These are phyloP conservation scores for Penicillium glabrum DNA, from an alignment of 2,329 filamentous ascomycete genomes.

Conservation along the genomic window DNA sequence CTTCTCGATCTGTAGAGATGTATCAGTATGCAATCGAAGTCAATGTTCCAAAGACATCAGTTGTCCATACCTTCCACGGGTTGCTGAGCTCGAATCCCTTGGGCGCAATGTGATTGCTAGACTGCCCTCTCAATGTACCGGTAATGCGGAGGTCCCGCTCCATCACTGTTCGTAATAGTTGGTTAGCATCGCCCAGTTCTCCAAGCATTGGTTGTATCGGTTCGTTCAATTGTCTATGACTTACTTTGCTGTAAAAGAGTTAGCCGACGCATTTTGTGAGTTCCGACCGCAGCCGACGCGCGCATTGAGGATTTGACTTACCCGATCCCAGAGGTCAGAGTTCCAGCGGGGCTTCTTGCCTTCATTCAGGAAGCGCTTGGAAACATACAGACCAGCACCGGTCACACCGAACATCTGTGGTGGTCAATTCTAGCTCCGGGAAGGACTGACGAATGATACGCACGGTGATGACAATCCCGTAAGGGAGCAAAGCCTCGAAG, in stretches of 20 bases:
- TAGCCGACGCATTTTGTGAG: conserved; percentile 33
- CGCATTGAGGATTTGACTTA: conserved; percentile 40
- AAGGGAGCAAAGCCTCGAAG: conserved; percentile 65
- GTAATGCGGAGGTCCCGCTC: conserved; percentile 64
- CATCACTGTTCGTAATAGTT: conserved; percentile 57
- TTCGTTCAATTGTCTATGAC: conserved; percentile 19
- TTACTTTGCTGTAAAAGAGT: conserved; percentile 55
- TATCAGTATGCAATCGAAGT: conserved; percentile 17
- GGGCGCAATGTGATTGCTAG: conserved; percentile 59
- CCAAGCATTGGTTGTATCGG: neutral
- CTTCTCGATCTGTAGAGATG: conserved; percentile 37
- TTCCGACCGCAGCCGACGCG: conserved; percentile 15
- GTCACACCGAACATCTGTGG: conserved; percentile 61
- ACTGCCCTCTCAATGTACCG: conserved; percentile 61
- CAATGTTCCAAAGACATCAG: neutral
- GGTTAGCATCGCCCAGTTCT: conserved; percentile 14
- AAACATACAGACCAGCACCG: conserved; percentile 57
- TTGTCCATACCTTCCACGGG: conserved; percentile 60
- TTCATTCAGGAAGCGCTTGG: conserved; percentile 62
- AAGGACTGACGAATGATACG: conserved; percentile 30
- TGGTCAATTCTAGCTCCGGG: conserved; percentile 21
- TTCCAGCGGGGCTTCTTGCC: conserved; percentile 62
- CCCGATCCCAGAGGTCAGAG: conserved; percentile 64
- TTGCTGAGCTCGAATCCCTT: conserved; percentile 66
- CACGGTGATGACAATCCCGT: conserved; percentile 63